These are phyloP conservation scores for Cornus controversa DNA, from an alignment of 148 eudicot species.

Conservation along the genomic window DNA sequence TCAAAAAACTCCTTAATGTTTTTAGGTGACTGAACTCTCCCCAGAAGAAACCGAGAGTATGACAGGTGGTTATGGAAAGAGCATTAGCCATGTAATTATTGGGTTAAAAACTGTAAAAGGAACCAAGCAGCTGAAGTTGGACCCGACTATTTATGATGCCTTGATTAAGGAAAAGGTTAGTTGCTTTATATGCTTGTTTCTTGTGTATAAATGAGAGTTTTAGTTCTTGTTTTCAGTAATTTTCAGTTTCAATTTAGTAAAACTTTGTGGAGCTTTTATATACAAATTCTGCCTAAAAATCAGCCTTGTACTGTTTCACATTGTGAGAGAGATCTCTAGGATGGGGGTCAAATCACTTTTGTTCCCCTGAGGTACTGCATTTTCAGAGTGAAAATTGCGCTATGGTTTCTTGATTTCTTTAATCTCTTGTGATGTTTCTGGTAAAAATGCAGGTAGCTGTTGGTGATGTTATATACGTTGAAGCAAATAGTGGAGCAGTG, in stretches of 20 bases:
- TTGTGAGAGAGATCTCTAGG: slow-evolving; percentile 1
- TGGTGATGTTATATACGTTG: slow-evolving; percentile 95
- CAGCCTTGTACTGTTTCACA: not conserved
- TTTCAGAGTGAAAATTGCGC: not conserved
- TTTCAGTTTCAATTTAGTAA: not conserved
- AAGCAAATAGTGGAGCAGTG: slow-evolving; percentile 98
- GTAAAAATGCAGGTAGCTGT: slow-evolving; percentile 73
- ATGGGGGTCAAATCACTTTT: not conserved
- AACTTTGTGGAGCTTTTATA: not conserved
- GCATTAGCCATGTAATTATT: slow-evolving; percentile 92
- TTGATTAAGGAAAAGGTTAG: slow-evolving; percentile 91
- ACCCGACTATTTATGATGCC: slow-evolving; percentile 96
- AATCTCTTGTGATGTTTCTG: not conserved
- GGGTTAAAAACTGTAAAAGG: slow-evolving; percentile 97
- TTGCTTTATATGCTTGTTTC: slow-evolving; percentile 2
- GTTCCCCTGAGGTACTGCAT: not conserved
- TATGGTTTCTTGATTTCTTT: not conserved
- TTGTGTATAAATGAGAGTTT: not conserved
- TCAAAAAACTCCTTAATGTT: not conserved
- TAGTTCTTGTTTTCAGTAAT: not conserved
- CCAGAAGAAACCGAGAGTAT: slow-evolving; percentile 98
- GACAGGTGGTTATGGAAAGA: slow-evolving; percentile 95
- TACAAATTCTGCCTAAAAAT: not conserved
- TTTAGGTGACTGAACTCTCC: slow-evolving; percentile 95
- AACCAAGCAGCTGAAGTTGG: slow-evolving; percentile 92